phyloP scores from a whole-genome alignment of 2,329 filamentous ascomycete genomes.

The Penicillium sp. region DNA sequence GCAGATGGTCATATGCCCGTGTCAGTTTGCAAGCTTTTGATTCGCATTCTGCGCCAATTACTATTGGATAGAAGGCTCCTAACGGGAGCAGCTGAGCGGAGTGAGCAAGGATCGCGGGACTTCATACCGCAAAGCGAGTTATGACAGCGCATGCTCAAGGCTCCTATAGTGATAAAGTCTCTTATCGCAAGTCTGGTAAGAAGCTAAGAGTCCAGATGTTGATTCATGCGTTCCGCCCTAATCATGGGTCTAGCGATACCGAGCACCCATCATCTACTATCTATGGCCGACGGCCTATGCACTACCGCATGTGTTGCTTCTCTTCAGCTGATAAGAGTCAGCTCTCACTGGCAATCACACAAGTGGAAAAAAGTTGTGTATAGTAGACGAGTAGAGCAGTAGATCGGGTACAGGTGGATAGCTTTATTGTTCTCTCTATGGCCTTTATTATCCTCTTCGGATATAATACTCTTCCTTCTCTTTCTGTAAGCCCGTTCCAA shows the following conservation, averaged over 20 bases:
- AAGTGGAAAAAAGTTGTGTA: no score
- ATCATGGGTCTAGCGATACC: background rate
- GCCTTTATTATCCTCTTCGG: no score
- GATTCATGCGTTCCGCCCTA: background rate
- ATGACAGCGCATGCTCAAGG: background rate
- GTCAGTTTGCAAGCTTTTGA: no score
- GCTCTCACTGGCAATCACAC: no score
- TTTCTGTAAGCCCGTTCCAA: no score
- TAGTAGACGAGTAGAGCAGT: no score
- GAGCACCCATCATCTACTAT: background rate
- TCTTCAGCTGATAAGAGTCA: no score
- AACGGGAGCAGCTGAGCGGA: background rate
- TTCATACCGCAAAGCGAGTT: background rate
- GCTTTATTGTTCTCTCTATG: no score
- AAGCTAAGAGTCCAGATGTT: background rate
- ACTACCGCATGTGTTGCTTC: no score
- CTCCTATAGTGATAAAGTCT: background rate
- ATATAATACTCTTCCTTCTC: no score
- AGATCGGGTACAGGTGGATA: no score
- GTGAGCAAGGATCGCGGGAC: background rate
- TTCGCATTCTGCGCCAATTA: background rate
- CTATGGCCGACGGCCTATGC: background rate
- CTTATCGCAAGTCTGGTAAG: background rate
- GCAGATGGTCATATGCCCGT: background rate
- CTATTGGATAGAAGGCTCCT: background rate